phyloP scores from a whole-genome alignment of 306 rosid species.

The Fragaria iinumae region DNA sequence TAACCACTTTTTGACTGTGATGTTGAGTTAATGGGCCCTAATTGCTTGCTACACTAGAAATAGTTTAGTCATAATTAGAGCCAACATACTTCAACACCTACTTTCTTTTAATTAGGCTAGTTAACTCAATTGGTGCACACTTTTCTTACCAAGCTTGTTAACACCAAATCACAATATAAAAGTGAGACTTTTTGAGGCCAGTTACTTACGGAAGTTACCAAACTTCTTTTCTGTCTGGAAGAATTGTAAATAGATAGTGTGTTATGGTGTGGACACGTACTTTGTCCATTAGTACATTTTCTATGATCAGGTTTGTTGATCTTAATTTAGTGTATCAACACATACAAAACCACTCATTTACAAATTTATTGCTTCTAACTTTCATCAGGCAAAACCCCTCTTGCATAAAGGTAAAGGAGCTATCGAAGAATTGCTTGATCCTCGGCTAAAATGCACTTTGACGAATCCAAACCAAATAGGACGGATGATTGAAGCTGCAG shows the following conservation, averaged over 20 bases:
- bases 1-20: slow-evolving; percentile 6
- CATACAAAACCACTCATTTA: slow-evolving; percentile 1
- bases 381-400: slow-evolving; percentile 80
- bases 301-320: background rate
- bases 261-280: slow-evolving; percentile 2
- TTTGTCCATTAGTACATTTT: slow-evolving; percentile 6
- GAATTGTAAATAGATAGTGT: background rate
- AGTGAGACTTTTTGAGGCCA: background rate
- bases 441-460: slow-evolving; percentile 53
- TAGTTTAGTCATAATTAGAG: slow-evolving; percentile 12
- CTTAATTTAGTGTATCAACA: background rate
- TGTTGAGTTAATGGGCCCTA: slow-evolving; percentile 19
- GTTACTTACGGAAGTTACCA: background rate
- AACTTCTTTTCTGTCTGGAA: slow-evolving; percentile 9
- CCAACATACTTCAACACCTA: background rate
- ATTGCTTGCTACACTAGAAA: slow-evolving; percentile 4
- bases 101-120: background rate
- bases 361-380: background rate
- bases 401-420: slow-evolving; percentile 84
- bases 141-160: background rate
- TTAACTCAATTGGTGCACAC: slow-evolving; percentile 8
- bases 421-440: slow-evolving; percentile 82
- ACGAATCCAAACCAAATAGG: slow-evolving; percentile 66
- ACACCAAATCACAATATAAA: slow-evolving; percentile 8
- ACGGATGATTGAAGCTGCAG: slow-evolving; percentile 82